phyloP scores from a whole-genome alignment of 2,329 filamentous ascomycete species.

The Alternaria angustiovoidea region DNA sequence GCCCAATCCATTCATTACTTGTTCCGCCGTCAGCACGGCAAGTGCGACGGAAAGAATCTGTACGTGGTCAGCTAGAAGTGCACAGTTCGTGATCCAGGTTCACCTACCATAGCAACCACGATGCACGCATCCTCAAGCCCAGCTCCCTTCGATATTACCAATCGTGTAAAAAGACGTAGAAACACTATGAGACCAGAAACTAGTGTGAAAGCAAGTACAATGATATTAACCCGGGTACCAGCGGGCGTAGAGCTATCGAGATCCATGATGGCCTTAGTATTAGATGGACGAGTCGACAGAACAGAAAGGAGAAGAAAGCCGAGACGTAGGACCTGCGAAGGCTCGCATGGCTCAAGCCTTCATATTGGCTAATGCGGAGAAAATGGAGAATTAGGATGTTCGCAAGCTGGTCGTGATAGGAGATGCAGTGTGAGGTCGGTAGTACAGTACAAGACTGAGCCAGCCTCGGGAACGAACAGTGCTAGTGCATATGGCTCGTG shows the following conservation, averaged over 20 bases:
- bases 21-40: conserved; percentile 35
- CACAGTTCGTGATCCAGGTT: background rate
- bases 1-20: conserved; percentile 45
- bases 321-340: background rate
- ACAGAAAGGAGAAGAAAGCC: conserved; percentile 14
- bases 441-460: background rate
- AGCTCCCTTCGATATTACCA: conserved; percentile 34
- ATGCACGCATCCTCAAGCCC: conserved; percentile 44
- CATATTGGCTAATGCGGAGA: conserved; percentile 5
- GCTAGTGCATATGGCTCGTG: background rate
- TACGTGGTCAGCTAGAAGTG: conserved; percentile 11
- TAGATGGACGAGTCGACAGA: conserved; percentile 2
- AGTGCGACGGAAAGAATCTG: conserved; percentile 40
- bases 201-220: conserved; percentile 44
- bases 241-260: conserved; percentile 32
- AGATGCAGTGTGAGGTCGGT: conserved; percentile 3
- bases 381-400: background rate
- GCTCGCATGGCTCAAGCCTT: conserved; percentile 6
- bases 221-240: conserved; percentile 42
- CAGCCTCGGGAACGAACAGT: background rate
- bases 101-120: conserved; percentile 43
- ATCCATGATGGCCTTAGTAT: conserved; percentile 10
- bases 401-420: conserved; percentile 1
- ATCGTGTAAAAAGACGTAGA: conserved; percentile 41
- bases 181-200: conserved; percentile 41